Percentiles rank a stretch among this genome's conserved stretches.
Evolutionary conservation across 345 rosid genomes (phyloP).

Genomic region (Linum lewisii): DNA sequence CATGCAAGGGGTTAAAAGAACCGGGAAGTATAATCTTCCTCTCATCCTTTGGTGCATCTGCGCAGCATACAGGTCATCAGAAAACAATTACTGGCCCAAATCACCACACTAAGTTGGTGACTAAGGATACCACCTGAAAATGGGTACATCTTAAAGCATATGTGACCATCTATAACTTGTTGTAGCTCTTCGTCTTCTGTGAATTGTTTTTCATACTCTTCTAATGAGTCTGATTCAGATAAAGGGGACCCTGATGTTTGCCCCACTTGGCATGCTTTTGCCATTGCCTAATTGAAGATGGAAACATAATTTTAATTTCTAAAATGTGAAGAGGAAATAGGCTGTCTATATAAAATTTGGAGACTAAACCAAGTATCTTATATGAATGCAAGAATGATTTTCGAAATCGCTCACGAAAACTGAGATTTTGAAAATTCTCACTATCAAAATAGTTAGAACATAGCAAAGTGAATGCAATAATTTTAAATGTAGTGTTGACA

Average conservation of each 20-base stretch:
- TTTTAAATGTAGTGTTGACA: background rate
- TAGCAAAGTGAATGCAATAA: background rate
- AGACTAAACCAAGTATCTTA: background rate
- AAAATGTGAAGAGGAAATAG: conserved; percentile 7
- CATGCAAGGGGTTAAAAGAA: conserved; percentile 87
- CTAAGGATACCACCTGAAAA: conserved; percentile 48
- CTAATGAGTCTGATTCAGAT: conserved; percentile 44
- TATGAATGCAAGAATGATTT: too few relatives aligned
- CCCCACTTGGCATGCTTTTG: conserved; percentile 64
- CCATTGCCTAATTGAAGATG: conserved; percentile 54
- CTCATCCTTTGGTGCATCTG: conserved; percentile 27
- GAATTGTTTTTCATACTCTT: conserved; percentile 43
- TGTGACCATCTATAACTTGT: conserved; percentile 55
- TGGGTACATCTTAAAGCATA: conserved; percentile 71
- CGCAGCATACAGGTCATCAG: conserved; percentile 30
- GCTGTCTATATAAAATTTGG: conserved; percentile 6
- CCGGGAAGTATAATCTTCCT: conserved; percentile 84
- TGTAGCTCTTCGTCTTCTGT: conserved; percentile 67
- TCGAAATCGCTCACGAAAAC: too few relatives aligned
- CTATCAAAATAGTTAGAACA: too few relatives aligned
- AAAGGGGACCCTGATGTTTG: conserved; percentile 40
- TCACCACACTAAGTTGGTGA: conserved; percentile 5
- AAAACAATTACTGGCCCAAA: conserved; percentile 13
- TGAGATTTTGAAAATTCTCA: too few relatives aligned
- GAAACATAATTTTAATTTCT: too few relatives aligned